Evolutionary conservation across 441 rosid genomes (phyloP), one percentile per base, ranked within the genome.

Genomic region (Gossypium lobatum): DNA sequence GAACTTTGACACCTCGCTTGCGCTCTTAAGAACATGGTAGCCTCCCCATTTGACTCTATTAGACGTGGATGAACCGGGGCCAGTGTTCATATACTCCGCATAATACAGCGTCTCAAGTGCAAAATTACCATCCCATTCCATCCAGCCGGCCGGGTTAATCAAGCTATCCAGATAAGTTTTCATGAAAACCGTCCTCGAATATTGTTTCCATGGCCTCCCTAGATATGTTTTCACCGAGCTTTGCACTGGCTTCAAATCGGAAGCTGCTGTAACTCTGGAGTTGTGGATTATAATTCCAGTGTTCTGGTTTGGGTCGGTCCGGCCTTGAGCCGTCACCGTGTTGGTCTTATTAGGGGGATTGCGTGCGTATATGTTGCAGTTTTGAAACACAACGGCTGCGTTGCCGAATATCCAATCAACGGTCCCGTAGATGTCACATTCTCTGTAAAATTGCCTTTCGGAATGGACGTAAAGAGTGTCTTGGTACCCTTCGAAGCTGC

Each of bases 351-450:
- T 79, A 10, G 79, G 83, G 4, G 94, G 89, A 0, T 83, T 79
- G 7, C 89, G 83, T 0, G 85, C 83, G 25, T 74, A 86, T 28
- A 89, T 88, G 77, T 85, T 85, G 64, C 92, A 89, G 26, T 86
- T 84, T 31, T 89, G 95, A 31, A 89, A 63, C 31, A 88, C 88
- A 0, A 77, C 89, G 0, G 91, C 94, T 0, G 94, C 92, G 2
- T 89, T 89, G 1, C 94, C 92, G 37, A 89, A 89, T 18, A 89
- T 89, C 65, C 85, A 86, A 75, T 89, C 94, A 0, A 86, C 86
- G 0, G 92, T 86, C 46, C 94, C 94, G 0, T 86, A 88, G 10
- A 89, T 84, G 79, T 88, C 81, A 46, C 94, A 89, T 6, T 88
- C 89, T 50, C 84, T 75, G 77, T 89, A 89, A 71, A 89, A 89